Percentiles rank a stretch among this genome's conserved stretches.
Conservation (phyloP, 805 yeast genomes). For the Saturnispora halmiae region DNA sequence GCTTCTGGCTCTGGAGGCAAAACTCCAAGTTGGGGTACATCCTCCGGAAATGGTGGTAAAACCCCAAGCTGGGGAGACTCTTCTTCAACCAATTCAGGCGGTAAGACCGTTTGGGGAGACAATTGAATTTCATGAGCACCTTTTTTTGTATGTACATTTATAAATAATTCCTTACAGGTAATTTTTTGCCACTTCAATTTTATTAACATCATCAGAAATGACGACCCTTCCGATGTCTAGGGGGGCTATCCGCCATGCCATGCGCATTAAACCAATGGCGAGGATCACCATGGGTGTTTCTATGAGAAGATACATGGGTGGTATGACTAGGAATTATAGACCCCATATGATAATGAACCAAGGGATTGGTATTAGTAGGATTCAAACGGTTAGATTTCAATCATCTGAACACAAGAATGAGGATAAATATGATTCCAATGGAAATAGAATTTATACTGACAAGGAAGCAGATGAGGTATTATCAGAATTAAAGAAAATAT, state of each 20-base stretch:
- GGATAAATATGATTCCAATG: slow-evolving; percentile 19
- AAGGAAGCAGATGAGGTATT: slow-evolving; percentile 23
- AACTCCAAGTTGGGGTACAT: slow-evolving; percentile 28
- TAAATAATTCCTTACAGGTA: neutral
- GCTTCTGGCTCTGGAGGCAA: slow-evolving; percentile 28
- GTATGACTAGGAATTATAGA: neutral
- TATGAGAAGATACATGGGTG: neutral
- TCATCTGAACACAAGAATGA: slow-evolving; percentile 13
- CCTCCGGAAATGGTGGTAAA: slow-evolving; percentile 20
- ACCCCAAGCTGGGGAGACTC: slow-evolving; percentile 36
- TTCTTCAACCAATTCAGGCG: slow-evolving; percentile 24
- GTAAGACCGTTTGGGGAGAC: slow-evolving; percentile 19
- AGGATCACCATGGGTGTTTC: neutral
- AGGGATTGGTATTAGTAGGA: neutral
- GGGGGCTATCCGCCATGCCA: neutral
- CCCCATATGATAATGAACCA: neutral
- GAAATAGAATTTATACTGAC: slow-evolving; percentile 22
- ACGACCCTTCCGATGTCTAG: neutral
- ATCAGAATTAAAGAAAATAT: slow-evolving; percentile 20
- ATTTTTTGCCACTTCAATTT: slow-evolving; percentile 4
- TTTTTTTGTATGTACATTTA: neutral
- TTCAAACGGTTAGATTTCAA: slow-evolving; percentile 8
- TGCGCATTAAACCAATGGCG: neutral
- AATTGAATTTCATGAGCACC: slow-evolving; percentile 17
- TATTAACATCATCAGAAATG: neutral